Percentiles rank a stretch among this genome's conserved stretches.
These are phyloP conservation scores for Hygrophoropsis aurantiaca DNA, from an alignment of 768 basidiomycete species.

Conservation along the genomic window DNA sequence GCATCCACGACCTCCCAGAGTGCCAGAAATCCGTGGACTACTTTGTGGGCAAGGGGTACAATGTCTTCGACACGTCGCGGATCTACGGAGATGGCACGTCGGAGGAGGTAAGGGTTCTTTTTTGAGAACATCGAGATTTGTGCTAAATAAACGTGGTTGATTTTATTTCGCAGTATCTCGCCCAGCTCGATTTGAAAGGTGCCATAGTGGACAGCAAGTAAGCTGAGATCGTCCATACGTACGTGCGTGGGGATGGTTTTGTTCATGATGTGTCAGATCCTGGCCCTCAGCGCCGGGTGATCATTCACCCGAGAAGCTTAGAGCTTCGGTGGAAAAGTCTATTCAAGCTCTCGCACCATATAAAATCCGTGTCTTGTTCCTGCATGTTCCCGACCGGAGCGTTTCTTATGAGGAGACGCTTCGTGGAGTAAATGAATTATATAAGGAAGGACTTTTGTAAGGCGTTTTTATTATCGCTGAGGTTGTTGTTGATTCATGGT, in stretches of 20 bases:
- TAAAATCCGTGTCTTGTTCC: conserved; percentile 23
- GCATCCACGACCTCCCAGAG: conserved; percentile 4
- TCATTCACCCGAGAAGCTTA: neutral
- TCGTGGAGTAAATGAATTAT: conserved; percentile 44
- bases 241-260: no score
- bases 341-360: neutral
- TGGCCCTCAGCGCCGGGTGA: neutral
- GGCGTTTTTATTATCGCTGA: conserved; percentile 9
- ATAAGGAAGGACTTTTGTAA: conserved; percentile 52
- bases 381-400: conserved; percentile 46
- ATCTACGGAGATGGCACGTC: conserved; percentile 1
- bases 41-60: conserved; percentile 3
- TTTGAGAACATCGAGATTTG: neutral
- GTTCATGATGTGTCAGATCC: neutral
- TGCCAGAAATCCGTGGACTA: conserved; percentile 5
- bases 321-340: neutral
- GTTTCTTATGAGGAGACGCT: conserved; percentile 47
- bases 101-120: neutral
- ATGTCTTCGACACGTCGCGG: neutral
- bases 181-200: conserved; percentile 27
- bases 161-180: conserved; percentile 19
- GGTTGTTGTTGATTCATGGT: neutral
- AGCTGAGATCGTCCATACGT: conserved; percentile 14
- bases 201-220: conserved; percentile 40
- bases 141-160: neutral